Percentiles rank a stretch among this genome's conserved stretches.
These are phyloP conservation scores for Russula dissimulans DNA, from an alignment of 768 basidiomycete genomes.

Conservation along the genomic window DNA sequence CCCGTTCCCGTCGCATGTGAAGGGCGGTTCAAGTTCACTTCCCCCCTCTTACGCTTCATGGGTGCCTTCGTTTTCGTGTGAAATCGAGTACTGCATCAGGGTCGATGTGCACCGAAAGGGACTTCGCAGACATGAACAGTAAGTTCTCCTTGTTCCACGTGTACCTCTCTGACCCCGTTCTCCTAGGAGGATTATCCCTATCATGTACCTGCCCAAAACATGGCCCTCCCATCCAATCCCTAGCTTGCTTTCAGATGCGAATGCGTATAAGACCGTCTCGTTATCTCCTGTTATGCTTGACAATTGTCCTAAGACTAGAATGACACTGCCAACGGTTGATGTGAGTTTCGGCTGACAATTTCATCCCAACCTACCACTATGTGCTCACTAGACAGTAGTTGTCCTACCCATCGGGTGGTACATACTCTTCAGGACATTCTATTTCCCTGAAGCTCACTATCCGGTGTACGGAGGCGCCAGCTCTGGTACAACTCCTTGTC, in stretches of 20 bases:
- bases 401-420: constrained; percentile 29
- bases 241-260: constrained; percentile 14
- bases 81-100: constrained; percentile 33
- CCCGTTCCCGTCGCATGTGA: constrained; percentile 30
- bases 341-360: constrained; percentile 19
- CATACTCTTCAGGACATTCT: constrained; percentile 33
- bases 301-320: background rate
- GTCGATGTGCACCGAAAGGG: constrained; percentile 34
- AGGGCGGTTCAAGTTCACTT: constrained; percentile 24
- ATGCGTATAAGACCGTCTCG: constrained; percentile 26
- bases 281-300: constrained; percentile 22
- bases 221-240: constrained; percentile 30
- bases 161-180: background rate
- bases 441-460: constrained; percentile 34
- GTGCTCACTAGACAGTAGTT: constrained; percentile 25
- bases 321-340: constrained; percentile 20
- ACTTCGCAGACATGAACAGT: constrained; percentile 34
- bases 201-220: constrained; percentile 39
- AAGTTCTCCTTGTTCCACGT: constrained; percentile 15
- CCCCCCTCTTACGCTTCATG: constrained; percentile 33
- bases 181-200: constrained; percentile 27
- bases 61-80: constrained; percentile 24
- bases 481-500: constrained; percentile 30
- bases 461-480: constrained; percentile 30
- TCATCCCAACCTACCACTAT: background rate